Base-by-base conservation (phyloP, 2,329 filamentous ascomycete species). In the Sporothrix inflata region DNA sequence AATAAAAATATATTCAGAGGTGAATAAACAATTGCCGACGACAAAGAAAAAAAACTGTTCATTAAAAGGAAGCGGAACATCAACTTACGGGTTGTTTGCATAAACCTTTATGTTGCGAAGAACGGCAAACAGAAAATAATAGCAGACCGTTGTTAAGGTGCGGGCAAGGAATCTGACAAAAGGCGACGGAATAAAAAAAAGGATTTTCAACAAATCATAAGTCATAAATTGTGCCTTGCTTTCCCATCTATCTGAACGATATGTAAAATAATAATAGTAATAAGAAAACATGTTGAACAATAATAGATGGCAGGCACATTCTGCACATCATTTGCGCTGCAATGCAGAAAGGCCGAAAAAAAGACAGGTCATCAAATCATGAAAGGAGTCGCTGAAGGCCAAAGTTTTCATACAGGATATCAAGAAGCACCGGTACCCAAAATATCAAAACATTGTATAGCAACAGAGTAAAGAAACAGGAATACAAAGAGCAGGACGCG, bases 171-270 rank as follows among this genome's bases (percentile, higher is more conserved):
- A n/a, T n/a, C n/a, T n/a, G n/a, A n/a, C n/a, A n/a, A 42, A 61
- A 3, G 19, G 53, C 12, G 27, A 30, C 27, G 24, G 53, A 34
- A 3, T 16, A 47, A 0, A 5, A 47, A 47, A 16, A 19, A 16
- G 14, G 12, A 19, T 8, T 57, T 24, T 3, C 12, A 47, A 30
- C 38, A 42, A 40, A 47, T 47, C 65, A 45, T 40, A 21, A 51
- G n/a, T 53, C 65, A 51, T 68, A 24, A 38, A 53, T 5, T 14
- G 12, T 42, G 57, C 34, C 34, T 21, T 53, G 47, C 12, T 47
- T 24, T 21, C 11, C 47, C 61, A 49, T 66, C 61, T 66, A 21
- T 66, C 21, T 66, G 47, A 66, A 66, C 21, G 38, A 21, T 40
- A 63, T 42, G 42, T n/a, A 45, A n/a, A 47, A 19, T 8, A 66